Evolutionary conservation across 2,329 filamentous ascomycete genomes (phyloP).

Genomic region (Trichoderma sp.): DNA sequence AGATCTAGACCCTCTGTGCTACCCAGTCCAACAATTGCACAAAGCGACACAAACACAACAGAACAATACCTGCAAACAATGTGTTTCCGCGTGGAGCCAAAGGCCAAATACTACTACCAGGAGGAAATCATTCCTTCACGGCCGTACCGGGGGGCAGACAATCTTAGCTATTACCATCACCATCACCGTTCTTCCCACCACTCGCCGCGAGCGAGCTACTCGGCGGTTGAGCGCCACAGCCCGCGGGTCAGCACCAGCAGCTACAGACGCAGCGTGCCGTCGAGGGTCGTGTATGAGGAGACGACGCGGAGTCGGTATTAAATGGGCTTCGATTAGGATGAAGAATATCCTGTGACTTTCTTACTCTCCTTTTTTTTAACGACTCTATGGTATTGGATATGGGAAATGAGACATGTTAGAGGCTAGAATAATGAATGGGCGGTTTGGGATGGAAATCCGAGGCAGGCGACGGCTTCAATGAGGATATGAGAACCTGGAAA

Average conservation of each 20-base stretch:
- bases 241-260: constrained; percentile 39
- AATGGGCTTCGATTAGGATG: background rate
- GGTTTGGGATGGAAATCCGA: background rate
- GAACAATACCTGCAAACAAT: constrained; percentile 24
- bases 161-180: constrained; percentile 30
- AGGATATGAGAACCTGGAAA: background rate
- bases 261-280: constrained; percentile 9
- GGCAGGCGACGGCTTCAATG: background rate
- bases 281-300: constrained; percentile 40
- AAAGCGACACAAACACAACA: background rate
- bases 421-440: background rate
- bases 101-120: constrained; percentile 53
- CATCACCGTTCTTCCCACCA: constrained; percentile 27
- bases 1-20: background rate
- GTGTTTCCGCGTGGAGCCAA: constrained; percentile 48
- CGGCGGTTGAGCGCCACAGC: constrained; percentile 38
- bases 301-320: constrained; percentile 35
- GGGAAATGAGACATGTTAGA: background rate
- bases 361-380: background rate
- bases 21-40: background rate
- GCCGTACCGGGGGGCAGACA: constrained; percentile 26
- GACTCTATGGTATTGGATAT: background rate
- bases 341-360: background rate
- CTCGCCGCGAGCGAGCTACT: constrained; percentile 44
- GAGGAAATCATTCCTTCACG: constrained; percentile 51